Evolutionary conservation across 1,284 basidiomycete species (phyloP).

Genomic region (Papiliotrema flavescens): DNA sequence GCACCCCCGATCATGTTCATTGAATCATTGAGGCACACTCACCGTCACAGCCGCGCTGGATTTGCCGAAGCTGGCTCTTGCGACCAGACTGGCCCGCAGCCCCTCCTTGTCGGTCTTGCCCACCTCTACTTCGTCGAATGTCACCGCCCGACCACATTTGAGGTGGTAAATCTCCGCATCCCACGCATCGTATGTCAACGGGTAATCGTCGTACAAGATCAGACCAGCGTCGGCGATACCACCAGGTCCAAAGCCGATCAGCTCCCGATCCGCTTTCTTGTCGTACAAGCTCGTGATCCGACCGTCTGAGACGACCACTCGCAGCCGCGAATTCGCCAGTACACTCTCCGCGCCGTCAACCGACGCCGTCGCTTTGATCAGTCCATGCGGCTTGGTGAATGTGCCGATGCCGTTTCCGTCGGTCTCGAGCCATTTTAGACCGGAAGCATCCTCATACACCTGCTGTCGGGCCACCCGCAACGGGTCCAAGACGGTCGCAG

Average conservation of each 20-base stretch:
- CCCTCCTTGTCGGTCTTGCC: conserved; percentile 69
- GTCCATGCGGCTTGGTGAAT: neutral
- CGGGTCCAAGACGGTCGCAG: conserved; percentile 18
- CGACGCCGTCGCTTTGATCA: neutral
- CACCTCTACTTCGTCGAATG: conserved; percentile 60
- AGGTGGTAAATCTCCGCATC: conserved; percentile 90
- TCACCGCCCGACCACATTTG: conserved; percentile 66
- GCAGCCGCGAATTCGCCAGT: conserved; percentile 7
- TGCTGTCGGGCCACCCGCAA: conserved; percentile 14
- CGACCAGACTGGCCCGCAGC: conserved; percentile 65
- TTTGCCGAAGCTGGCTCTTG: conserved; percentile 67
- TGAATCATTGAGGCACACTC: too few species aligned
- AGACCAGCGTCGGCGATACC: conserved; percentile 63
- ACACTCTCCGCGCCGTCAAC: neutral
- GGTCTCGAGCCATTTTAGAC: conserved; percentile 4
- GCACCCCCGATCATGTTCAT: too few species aligned
- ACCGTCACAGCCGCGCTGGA: conserved; percentile 69
- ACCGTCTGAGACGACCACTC: conserved; percentile 66
- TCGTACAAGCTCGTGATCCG: conserved; percentile 78
- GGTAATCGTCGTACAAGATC: conserved; percentile 75
- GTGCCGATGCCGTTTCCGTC: conserved; percentile 3
- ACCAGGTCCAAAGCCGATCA: conserved; percentile 60
- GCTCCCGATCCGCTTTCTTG: conserved; percentile 65
- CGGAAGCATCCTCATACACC: conserved; percentile 9
- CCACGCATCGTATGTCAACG: conserved; percentile 50